Evolutionary conservation across 495 filamentous ascomycete genomes (phyloP), one percentile per base, ranked within the genome.

Genomic region (Aspergillus egyptiacus): DNA sequence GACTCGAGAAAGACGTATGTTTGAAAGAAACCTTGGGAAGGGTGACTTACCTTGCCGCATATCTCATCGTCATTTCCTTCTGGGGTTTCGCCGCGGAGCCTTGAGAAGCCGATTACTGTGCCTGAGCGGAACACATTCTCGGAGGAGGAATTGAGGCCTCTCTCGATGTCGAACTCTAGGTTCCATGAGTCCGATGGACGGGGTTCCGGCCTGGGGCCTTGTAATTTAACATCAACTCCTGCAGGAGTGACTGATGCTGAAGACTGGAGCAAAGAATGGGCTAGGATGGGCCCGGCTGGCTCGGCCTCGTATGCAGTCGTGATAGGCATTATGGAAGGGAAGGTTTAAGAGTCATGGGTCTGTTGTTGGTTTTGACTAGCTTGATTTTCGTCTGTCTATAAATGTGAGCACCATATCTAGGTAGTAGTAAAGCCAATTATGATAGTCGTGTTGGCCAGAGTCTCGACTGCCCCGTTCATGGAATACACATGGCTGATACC

Each of bases 21-120:
- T 20, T 1, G 24, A n/a, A n/a, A n/a, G n/a, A n/a, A n/a, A n/a
- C n/a, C n/a, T n/a, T n/a, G n/a, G n/a, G n/a, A n/a, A n/a, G n/a
- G n/a, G n/a, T n/a, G 31, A 46, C 23, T 11, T 63, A 68, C 68
- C 58, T 70, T 54, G 30, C 58, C 67, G 39, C 69, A 51, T 17
- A 61, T 61, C 32, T 69, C 67, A 39, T 61, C 54, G 9, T 66
- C 63, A 20, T 64, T 55, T 10, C 51, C 60, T 6, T 65, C 58
- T 5, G 56, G 58, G 31, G 42, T 53, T 51, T 46, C 57, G 24
- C 33, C 48, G 46, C 55, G 57, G 31, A 69, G 47, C 18, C 56
- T 60, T n/a, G 71, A 74, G 46, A 74, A 63, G 0, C 68, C 69
- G 19, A 71, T 62, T 8, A 70, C 59, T 23, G 46, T 46, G 0